These are phyloP conservation scores for Alloteropsis semialata DNA, from an alignment of 176 grass and related monocot genomes.

Conservation along the genomic window DNA sequence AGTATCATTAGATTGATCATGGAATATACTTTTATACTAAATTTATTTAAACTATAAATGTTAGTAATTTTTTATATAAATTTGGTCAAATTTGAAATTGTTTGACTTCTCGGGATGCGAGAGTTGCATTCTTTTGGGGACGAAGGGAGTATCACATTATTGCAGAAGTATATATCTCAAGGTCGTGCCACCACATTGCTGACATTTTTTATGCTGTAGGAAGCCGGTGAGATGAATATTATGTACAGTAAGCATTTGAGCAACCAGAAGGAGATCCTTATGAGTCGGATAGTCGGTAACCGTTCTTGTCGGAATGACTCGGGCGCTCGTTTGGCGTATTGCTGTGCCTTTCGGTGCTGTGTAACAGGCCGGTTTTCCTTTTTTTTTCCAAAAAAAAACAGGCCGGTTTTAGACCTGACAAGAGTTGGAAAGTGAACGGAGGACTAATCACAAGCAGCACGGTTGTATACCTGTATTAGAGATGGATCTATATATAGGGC, in stretches of 20 bases:
- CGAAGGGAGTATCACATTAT: too few species aligned
- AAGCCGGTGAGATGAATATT: neutral
- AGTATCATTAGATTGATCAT: too few species aligned
- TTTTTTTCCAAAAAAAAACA: too few species aligned
- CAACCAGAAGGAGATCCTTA: neutral
- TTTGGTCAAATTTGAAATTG: too few species aligned
- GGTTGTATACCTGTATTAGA: neutral
- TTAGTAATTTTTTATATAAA: too few species aligned
- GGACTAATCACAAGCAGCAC: neutral
- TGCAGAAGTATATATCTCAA: too few species aligned
- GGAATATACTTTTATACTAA: too few species aligned
- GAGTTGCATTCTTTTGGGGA: too few species aligned
- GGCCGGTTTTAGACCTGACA: neutral
- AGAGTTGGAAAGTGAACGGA: neutral
- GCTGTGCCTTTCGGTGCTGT: neutral
- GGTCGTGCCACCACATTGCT: neutral
- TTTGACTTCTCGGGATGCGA: too few species aligned
- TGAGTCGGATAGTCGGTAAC: neutral
- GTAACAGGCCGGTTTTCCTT: too few species aligned
- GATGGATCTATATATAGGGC: neutral
- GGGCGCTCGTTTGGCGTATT: neutral
- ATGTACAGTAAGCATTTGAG: neutral
- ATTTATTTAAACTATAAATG: too few species aligned
- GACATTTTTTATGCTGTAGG: neutral
- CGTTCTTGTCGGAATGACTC: neutral